Conservation (phyloP, 1,284 basidiomycete genomes). For the Trichosporon faecale region DNA sequence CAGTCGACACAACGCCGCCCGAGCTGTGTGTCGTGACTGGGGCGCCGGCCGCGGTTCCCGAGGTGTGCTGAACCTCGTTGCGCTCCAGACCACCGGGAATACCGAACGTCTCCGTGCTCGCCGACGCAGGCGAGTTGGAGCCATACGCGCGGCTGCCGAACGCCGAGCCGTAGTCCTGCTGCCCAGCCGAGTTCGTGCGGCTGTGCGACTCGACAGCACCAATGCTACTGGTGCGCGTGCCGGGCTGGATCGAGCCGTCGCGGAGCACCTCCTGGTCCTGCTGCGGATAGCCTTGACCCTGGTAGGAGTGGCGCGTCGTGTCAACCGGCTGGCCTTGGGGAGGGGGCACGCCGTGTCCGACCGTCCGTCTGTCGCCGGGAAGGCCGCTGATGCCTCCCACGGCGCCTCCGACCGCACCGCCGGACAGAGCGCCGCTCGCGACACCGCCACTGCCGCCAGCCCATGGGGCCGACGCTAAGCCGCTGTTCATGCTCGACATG, state of each 20-base stretch:
- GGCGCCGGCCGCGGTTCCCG: no score
- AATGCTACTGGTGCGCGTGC: constrained; percentile 5
- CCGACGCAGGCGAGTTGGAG: neutral
- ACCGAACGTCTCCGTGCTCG: neutral
- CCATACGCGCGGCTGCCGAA: neutral
- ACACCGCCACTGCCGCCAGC: neutral
- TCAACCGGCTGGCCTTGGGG: neutral
- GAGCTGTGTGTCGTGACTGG: neutral
- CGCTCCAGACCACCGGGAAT: constrained; percentile 3
- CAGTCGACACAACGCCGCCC: neutral
- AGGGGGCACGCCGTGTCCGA: neutral
- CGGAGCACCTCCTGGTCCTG: constrained; percentile 2
- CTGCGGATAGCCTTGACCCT: no score
- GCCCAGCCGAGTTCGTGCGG: neutral
- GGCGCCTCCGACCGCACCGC: neutral
- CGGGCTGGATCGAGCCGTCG: neutral
- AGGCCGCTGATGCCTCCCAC: constrained; percentile 2
- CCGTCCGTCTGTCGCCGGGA: neutral
- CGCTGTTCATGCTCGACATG: constrained; percentile 5
- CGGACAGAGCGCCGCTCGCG: neutral
- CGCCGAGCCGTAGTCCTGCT: neutral
- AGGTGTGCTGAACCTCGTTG: no score
- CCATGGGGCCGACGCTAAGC: neutral
- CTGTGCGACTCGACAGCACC: constrained; percentile 1
- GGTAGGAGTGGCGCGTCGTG: neutral